Evolutionary conservation across 2,329 filamentous ascomycete species (phyloP).

Genomic region (Rhynchosporium agropyri): DNA sequence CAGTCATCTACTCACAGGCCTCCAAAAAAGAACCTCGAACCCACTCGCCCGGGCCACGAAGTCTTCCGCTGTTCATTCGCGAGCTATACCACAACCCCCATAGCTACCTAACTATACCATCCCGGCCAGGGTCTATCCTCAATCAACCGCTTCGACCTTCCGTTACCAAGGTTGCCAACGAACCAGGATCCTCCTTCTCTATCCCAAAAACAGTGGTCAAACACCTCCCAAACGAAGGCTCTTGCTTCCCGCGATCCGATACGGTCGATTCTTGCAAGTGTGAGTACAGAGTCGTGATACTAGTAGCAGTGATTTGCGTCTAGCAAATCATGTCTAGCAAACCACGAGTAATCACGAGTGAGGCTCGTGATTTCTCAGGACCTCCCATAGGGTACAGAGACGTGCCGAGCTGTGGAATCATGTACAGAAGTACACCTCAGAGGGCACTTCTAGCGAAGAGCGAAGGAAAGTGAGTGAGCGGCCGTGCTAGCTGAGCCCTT

Average conservation of each 20-base stretch:
- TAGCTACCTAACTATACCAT: neutral
- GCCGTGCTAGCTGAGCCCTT: too few relatives aligned
- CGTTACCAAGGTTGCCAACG: neutral
- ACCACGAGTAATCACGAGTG: too few relatives aligned
- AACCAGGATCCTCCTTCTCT: slow-evolving; percentile 9
- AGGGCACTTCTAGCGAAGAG: too few relatives aligned
- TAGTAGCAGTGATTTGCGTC: too few relatives aligned
- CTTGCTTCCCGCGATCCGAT: neutral
- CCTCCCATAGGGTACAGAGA: too few relatives aligned
- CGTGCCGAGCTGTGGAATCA: too few relatives aligned
- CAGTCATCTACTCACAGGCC: neutral
- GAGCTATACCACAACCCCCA: slow-evolving; percentile 1
- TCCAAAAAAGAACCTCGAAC: neutral
- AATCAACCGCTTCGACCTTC: neutral
- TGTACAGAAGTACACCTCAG: too few relatives aligned
- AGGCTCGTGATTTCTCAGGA: too few relatives aligned
- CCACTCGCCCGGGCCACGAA: neutral
- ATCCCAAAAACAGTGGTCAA: slow-evolving; percentile 9
- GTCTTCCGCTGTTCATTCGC: neutral
- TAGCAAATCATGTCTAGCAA: too few relatives aligned
- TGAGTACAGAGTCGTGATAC: neutral
- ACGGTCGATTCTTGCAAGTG: neutral
- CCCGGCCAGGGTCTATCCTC: neutral
- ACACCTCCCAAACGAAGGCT: slow-evolving; percentile 15
- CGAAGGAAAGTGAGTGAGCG: too few relatives aligned